These are phyloP conservation scores for Xerocomellus dryophilus DNA, from an alignment of 768 basidiomycete species.

Conservation along the genomic window DNA sequence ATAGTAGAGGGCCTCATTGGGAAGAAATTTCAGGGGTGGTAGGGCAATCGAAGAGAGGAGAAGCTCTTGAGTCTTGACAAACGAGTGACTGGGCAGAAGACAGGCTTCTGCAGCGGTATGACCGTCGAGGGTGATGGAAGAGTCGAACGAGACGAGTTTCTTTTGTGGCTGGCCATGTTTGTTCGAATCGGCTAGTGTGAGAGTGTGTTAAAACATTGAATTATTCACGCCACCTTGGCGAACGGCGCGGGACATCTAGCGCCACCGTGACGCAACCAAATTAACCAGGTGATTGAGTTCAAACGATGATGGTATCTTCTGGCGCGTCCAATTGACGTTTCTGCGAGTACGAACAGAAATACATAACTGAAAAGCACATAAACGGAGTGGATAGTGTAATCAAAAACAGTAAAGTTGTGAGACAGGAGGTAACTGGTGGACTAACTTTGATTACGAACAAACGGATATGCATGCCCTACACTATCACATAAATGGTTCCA, in stretches of 20 bases:
- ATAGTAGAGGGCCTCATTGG: constrained; percentile 28
- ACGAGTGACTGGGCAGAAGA: constrained; percentile 24
- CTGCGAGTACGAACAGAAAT: constrained; percentile 32
- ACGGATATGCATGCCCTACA: constrained; percentile 14
- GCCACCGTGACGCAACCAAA: too few relatives aligned
- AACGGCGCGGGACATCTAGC: neutral
- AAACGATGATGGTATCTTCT: constrained; percentile 10
- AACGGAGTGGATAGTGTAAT: constrained; percentile 35
- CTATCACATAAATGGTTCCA: constrained; percentile 10
- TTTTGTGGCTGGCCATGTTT: constrained; percentile 12
- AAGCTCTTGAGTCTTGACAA: constrained; percentile 6
- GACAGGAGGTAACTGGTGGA: constrained; percentile 14
- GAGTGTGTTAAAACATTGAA: neutral
- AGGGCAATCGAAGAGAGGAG: neutral
- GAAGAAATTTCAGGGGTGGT: neutral
- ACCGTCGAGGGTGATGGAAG: constrained; percentile 1
- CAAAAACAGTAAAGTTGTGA: constrained; percentile 30
- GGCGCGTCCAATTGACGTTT: constrained; percentile 17
- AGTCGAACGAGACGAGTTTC: neutral
- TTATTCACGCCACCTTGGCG: neutral
- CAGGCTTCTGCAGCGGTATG: constrained; percentile 2
- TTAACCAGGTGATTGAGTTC: neutral
- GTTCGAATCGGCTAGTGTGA: constrained; percentile 22
- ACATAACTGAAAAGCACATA: constrained; percentile 40
- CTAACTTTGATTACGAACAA: constrained; percentile 7